phyloP scores from a whole-genome alignment of 164 flowering plant genomes.

The Nymphaea colorata region DNA sequence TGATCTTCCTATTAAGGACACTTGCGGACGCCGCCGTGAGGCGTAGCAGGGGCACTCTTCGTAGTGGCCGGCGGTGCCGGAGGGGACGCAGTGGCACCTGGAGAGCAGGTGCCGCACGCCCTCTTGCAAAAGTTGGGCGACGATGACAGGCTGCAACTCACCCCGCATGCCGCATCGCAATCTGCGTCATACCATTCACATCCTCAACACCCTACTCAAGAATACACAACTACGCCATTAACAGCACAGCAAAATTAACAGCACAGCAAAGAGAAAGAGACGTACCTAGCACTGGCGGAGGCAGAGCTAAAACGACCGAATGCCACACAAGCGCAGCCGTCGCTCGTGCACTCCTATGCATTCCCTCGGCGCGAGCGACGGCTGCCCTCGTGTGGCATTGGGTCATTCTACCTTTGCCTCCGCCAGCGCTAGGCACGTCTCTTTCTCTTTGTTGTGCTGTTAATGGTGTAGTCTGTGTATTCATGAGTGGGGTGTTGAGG shows the following conservation, averaged over 20 bases:
- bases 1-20: conserved; percentile 6
- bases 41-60: conserved; percentile 8
- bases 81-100: conserved; percentile 11
- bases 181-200: conserved; percentile 5
- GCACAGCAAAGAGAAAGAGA: background rate
- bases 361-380: no score
- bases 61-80: conserved; percentile 9
- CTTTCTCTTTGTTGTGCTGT: background rate
- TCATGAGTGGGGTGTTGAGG: background rate
- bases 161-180: conserved; percentile 6
- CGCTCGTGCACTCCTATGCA: no score
- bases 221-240: no score
- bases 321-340: no score
- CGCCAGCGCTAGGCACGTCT: background rate
- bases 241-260: background rate
- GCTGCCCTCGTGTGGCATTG: background rate
- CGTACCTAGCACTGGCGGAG: background rate
- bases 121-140: conserved; percentile 14
- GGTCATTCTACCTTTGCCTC: background rate
- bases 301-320: no score
- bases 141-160: conserved; percentile 6
- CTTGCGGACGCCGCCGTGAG: conserved; percentile 7
- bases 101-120: conserved; percentile 13
- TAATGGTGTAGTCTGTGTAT: no score
- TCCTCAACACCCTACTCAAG: background rate